Conservation (phyloP, 2,329 filamentous ascomycete species). For the Sphaerulina musiva region DNA sequence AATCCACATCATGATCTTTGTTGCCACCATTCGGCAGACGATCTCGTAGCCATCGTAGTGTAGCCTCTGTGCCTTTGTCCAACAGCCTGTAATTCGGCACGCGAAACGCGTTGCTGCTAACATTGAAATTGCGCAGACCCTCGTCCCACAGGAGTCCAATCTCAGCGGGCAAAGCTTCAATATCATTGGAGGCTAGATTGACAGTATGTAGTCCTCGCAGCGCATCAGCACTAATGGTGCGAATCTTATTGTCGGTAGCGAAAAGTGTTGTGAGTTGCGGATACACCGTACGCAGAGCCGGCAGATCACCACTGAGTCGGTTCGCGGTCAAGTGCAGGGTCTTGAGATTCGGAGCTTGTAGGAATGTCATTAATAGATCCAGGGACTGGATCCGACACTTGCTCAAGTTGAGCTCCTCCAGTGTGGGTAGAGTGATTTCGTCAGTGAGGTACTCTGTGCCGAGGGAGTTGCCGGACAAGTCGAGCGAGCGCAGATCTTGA, state of each 20-base stretch:
- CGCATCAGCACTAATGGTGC: constrained; percentile 59
- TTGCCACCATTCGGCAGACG: constrained; percentile 16
- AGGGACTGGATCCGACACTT: constrained; percentile 68
- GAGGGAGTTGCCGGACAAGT: constrained; percentile 39
- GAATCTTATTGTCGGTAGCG: constrained; percentile 71
- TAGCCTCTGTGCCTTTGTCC: constrained; percentile 79
- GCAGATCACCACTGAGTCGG: constrained; percentile 62
- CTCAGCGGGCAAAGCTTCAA: constrained; percentile 70
- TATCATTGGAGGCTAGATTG: constrained; percentile 79
- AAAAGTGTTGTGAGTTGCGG: constrained; percentile 65
- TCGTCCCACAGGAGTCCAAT: constrained; percentile 68
- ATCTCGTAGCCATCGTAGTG: constrained; percentile 72
- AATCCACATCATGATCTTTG: background rate
- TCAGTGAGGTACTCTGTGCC: constrained; percentile 61
- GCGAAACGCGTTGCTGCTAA: constrained; percentile 78
- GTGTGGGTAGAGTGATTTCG: constrained; percentile 53
- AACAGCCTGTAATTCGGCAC: constrained; percentile 79
- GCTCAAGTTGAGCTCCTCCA: constrained; percentile 70
- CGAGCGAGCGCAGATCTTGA: constrained; percentile 53
- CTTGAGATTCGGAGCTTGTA: constrained; percentile 68
- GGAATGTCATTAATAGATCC: constrained; percentile 55
- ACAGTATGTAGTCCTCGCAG: constrained; percentile 69
- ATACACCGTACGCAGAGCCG: constrained; percentile 59
- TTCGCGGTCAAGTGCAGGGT: constrained; percentile 79
- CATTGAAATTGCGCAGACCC: constrained; percentile 62